A percentile compares a stretch with the other conserved stretches of the same genome.
phyloP scores from a whole-genome alignment of 208 protist genomes.

The Leishmania mexicana region DNA sequence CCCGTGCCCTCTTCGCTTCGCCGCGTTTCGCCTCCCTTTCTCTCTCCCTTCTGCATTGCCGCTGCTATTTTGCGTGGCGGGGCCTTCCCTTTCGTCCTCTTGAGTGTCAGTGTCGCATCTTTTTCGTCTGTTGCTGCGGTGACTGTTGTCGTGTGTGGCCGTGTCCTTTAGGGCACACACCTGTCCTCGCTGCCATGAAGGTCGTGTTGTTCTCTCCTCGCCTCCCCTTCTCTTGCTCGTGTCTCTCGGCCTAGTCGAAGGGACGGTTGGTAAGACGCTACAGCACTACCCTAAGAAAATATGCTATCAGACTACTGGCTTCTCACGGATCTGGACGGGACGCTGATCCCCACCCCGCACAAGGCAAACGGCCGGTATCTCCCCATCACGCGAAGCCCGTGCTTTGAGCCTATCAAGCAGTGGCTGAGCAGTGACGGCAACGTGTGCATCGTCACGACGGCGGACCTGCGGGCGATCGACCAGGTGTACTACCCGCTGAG shows the following conservation, averaged over 20 bases:
- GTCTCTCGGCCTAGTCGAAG: not conserved
- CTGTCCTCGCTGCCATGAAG: not conserved
- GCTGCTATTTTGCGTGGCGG: not conserved
- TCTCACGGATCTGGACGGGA: constrained; percentile 83
- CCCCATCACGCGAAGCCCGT: constrained; percentile 63
- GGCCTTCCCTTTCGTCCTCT: not conserved
- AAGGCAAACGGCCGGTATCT: constrained; percentile 82
- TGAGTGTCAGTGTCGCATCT: not conserved
- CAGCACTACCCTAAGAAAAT: no score
- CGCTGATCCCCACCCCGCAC: constrained; percentile 82
- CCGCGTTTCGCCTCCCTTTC: not conserved
- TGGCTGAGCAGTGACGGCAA: constrained; percentile 80
- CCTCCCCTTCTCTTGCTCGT: not conserved
- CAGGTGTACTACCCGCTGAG: constrained; percentile 77
- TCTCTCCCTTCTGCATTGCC: not conserved
- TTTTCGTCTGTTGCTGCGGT: no score
- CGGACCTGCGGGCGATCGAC: constrained; percentile 63
- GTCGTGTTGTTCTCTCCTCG: constrained; percentile 3
- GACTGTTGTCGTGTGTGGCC: not conserved
- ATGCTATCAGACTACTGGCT: constrained; percentile 80
- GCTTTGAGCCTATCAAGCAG: constrained; percentile 47
- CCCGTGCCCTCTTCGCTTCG: not conserved
- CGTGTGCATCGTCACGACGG: constrained; percentile 84
- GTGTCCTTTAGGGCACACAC: not conserved
- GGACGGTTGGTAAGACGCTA: not conserved